Percentiles rank a stretch among this genome's conserved stretches.
phyloP scores from a whole-genome alignment of 2,329 filamentous ascomycete genomes.

The Ampelomyces quisqualis region DNA sequence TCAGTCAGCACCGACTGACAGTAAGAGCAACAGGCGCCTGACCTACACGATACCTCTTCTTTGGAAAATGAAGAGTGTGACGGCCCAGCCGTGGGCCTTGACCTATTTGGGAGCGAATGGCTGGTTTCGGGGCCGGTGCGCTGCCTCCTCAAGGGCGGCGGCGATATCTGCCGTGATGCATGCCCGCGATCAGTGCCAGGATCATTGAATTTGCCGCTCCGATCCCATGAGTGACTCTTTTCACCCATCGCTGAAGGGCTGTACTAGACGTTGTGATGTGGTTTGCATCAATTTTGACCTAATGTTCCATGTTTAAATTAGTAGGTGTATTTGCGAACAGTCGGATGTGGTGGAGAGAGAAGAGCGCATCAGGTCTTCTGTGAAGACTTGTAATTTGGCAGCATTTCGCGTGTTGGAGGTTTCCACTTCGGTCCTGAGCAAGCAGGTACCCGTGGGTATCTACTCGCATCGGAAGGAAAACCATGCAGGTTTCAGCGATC shows the following conservation, averaged over 20 bases:
- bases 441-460: not conserved
- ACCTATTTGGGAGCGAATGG: not conserved
- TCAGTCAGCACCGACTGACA: not conserved
- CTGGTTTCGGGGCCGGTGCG: constrained; percentile 7
- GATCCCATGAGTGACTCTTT: too few species aligned
- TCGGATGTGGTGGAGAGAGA: too few species aligned
- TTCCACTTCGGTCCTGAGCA: constrained; percentile 13
- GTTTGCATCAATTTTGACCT: too few species aligned
- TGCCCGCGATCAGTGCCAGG: not conserved
- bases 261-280: too few species aligned
- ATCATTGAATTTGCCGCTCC: not conserved
- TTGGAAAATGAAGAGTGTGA: not conserved
- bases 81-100: not conserved
- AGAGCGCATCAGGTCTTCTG: constrained; percentile 20
- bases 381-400: constrained; percentile 21
- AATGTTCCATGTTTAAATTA: too few species aligned
- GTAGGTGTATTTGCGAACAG: too few species aligned
- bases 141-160: constrained; percentile 27
- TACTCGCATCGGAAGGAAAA: constrained; percentile 17
- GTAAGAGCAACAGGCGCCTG: not conserved
- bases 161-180: constrained; percentile 20
- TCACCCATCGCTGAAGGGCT: too few species aligned
- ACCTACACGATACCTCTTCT: constrained; percentile 9
- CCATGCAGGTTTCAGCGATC: constrained; percentile 27
- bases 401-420: constrained; percentile 31